These are phyloP conservation scores for Trichoderma hamatum DNA, from an alignment of 2,329 filamentous ascomycete species.

Conservation along the genomic window DNA sequence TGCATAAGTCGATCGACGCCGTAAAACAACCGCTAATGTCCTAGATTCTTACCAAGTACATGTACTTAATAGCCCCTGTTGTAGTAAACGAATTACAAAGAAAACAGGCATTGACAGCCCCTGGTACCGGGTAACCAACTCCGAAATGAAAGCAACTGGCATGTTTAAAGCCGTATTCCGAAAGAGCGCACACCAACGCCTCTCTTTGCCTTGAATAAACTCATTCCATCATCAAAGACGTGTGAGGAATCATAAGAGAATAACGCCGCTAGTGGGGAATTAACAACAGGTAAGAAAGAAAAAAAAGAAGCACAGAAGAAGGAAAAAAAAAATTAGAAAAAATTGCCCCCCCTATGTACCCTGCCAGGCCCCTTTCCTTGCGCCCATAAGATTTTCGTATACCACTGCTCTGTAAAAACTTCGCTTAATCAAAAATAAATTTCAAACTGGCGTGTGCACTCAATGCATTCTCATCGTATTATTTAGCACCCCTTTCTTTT, in stretches of 20 bases:
- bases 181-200: background rate
- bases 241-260: background rate
- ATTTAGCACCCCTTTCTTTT: background rate
- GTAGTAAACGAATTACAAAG: background rate
- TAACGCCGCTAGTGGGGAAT: background rate
- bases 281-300: background rate
- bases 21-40: background rate
- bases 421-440: conserved; percentile 16
- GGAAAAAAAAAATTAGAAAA: background rate
- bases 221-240: background rate
- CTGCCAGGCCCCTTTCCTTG: background rate
- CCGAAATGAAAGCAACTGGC: conserved; percentile 18
- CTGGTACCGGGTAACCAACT: background rate
- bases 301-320: background rate
- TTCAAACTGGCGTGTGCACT: conserved; percentile 5
- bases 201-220: background rate
- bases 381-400: conserved; percentile 6
- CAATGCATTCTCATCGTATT: background rate
- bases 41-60: background rate
- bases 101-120: background rate
- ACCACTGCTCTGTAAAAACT: background rate
- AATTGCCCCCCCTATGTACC: conserved; percentile 8
- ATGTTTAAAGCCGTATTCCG: conserved; percentile 1
- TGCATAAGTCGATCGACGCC: background rate
- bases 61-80: background rate